Percentiles rank a stretch among this genome's conserved stretches.
Conservation (phyloP, 495 filamentous ascomycete species). For the Neurospora sp. region DNA sequence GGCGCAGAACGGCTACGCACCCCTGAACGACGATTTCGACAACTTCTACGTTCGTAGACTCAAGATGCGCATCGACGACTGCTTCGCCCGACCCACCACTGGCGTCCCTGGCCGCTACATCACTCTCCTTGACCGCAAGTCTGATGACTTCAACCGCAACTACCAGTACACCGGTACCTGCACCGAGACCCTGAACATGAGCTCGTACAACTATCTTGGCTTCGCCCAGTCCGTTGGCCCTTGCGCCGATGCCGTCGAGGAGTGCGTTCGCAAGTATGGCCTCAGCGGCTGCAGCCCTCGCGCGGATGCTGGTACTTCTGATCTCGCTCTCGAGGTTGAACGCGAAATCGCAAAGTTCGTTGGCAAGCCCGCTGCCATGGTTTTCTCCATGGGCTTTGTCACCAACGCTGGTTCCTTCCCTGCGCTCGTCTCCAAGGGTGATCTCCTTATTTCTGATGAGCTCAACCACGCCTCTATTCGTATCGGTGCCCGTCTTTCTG, state of each 20-base stretch:
- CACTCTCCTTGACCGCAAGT: constrained; percentile 78
- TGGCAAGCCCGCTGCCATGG: constrained; percentile 86
- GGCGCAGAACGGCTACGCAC: constrained; percentile 78
- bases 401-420: constrained; percentile 91
- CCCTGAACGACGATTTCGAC: constrained; percentile 97
- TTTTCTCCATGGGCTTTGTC: constrained; percentile 97
- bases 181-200: constrained; percentile 96
- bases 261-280: constrained; percentile 72
- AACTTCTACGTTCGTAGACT: constrained; percentile 92
- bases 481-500: constrained; percentile 85
- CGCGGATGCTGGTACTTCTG: constrained; percentile 74
- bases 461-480: constrained; percentile 96
- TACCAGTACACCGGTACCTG: constrained; percentile 81
- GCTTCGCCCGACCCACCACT: constrained; percentile 82
- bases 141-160: constrained; percentile 76
- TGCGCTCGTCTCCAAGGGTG: constrained; percentile 81
- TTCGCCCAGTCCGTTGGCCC: constrained; percentile 97
- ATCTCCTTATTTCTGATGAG: constrained; percentile 90
- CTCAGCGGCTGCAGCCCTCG: constrained; percentile 71
- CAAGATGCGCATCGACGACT: constrained; percentile 92
- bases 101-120: constrained; percentile 93
- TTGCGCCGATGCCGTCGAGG: constrained; percentile 89
- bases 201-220: constrained; percentile 97
- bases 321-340: constrained; percentile 82
- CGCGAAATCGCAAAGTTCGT: constrained; percentile 81